phyloP scores from a whole-genome alignment of 129 eudicot species.

The Cynara cardunculus region DNA sequence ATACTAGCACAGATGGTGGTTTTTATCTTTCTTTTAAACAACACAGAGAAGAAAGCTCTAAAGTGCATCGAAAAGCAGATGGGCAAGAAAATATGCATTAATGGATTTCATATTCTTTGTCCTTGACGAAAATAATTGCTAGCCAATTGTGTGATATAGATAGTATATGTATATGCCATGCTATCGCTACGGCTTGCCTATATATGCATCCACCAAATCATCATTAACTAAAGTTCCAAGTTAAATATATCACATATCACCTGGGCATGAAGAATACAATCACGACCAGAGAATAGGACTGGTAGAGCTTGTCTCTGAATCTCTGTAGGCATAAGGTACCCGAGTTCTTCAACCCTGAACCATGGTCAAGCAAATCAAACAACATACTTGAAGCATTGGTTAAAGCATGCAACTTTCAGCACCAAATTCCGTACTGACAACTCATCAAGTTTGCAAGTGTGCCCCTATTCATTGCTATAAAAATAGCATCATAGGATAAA shows the following conservation, averaged over 20 bases:
- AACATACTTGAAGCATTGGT: neutral
- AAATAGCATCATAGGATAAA: neutral
- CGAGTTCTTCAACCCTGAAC: constrained; percentile 76
- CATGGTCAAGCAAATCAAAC: constrained; percentile 16
- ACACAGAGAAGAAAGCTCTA: neutral
- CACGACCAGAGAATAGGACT: constrained; percentile 70
- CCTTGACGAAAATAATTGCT: neutral
- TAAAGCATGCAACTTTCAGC: neutral
- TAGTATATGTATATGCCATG: neutral
- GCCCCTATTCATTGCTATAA: too few species aligned
- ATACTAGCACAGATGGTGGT: neutral
- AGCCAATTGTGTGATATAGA: neutral
- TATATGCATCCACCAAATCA: neutral
- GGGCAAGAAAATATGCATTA: neutral
- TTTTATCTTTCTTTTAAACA: neutral
- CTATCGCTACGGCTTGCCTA: neutral
- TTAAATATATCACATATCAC: constrained; percentile 28
- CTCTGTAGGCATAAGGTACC: constrained; percentile 64
- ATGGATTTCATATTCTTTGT: neutral
- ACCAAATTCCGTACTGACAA: neutral
- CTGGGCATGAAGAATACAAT: constrained; percentile 96
- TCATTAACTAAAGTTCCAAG: neutral
- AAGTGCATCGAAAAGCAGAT: neutral
- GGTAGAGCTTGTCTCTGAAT: constrained; percentile 86
- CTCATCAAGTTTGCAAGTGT: neutral